phyloP scores from a whole-genome alignment of 352 stramenopile genomes.

The Thalassiosira mediterranea region DNA sequence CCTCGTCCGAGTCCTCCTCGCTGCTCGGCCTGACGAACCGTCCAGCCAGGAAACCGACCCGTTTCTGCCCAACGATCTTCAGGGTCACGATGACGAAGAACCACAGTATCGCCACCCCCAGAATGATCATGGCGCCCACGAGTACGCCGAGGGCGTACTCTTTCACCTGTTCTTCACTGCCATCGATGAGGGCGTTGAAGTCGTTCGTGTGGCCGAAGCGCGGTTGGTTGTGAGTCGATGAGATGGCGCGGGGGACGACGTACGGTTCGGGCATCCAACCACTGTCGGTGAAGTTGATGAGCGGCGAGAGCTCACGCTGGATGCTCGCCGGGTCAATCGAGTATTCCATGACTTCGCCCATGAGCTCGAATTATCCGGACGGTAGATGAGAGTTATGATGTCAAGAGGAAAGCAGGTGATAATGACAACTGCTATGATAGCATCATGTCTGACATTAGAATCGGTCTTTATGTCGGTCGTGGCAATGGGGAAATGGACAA shows the following conservation, averaged over 20 bases:
- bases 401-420: too few relatives aligned
- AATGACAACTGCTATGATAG: too few relatives aligned
- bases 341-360: too few relatives aligned
- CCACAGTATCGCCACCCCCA: slow-evolving; percentile 33
- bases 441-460: too few relatives aligned
- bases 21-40: slow-evolving; percentile 12
- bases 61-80: slow-evolving; percentile 28
- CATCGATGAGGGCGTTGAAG: not conserved
- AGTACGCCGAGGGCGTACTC: slow-evolving; percentile 15
- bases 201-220: slow-evolving; percentile 7
- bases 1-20: not conserved
- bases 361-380: too few relatives aligned
- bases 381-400: too few relatives aligned
- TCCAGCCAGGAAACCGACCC: slow-evolving; percentile 44
- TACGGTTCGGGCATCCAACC: not conserved
- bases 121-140: slow-evolving; percentile 26
- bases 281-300: slow-evolving; percentile 6
- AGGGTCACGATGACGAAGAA: slow-evolving; percentile 35
- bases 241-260: not conserved
- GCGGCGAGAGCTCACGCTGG: not conserved
- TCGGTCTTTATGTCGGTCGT: too few relatives aligned
- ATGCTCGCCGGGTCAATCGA: too few relatives aligned
- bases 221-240: not conserved
- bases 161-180: not conserved
- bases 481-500: too few relatives aligned